Evolutionary conservation across 768 basidiomycete species (phyloP), one percentile per base, ranked within the genome.

Genomic region (Lactarius vividus): DNA sequence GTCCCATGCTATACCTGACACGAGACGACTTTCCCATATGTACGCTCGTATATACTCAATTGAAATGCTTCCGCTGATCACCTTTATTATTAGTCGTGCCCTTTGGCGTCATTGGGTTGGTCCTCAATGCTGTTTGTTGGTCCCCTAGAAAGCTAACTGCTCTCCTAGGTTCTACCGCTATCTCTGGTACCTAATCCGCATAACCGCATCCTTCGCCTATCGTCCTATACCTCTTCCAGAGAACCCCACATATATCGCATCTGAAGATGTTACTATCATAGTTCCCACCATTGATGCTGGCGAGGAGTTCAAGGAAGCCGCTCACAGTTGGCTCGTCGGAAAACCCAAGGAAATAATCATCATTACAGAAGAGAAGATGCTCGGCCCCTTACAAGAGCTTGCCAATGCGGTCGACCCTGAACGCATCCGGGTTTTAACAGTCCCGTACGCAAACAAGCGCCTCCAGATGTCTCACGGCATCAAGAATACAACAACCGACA

Each of bases 261-360:
- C 85, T 1, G 94, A 97, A 74, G 94, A 97, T 80, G 94, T 97
- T 70, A 97, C 94, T 49, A 96, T 96, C 74, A 94, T 97, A 66
- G 95, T 96, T 3, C 94, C 94, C 44, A 96, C 94, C 67, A 96
- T 97, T 73, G 94, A 97, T 75, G 94, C 95, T 3, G 95, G 94
- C 58, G 93, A 95, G 76, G 93, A 94, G 77, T 95, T 96, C 82
- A 92, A 93, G 79, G 90, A 94, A 76, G 93, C 93, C 46, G 94
- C 94, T 39, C 84, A 90, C 78, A 89, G 86, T 73, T 96, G 94
- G 95, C 89, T 97, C 68, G 88, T 87, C 70, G 92, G 94, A 71
- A 88, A 91, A 70, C 95, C 94, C 18, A 95, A 94, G 75, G 94
- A 88, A 74, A 87, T 88, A 72, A 76, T 88, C 76, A 87, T 86